A percentile compares a stretch with the other conserved stretches of the same genome.
Conservation (phyloP, 371 early-diverging fungal species). For the Coemansia sp. region DNA sequence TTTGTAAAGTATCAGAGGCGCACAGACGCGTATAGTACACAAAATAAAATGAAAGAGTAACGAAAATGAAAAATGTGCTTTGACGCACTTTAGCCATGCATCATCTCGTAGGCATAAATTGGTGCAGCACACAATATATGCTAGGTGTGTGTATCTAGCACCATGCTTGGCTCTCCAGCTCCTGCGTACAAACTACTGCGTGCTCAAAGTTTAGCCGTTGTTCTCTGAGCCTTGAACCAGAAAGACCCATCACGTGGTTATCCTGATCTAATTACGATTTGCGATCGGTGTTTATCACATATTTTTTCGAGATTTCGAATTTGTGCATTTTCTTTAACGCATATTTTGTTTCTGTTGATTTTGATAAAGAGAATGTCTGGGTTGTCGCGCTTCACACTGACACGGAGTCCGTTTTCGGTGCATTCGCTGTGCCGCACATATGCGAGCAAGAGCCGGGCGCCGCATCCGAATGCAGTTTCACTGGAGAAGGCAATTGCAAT, state of each 20-base stretch:
- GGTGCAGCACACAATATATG: constrained; percentile 1
- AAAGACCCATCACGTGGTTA: background rate
- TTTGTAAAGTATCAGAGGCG: background rate
- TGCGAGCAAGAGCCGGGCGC: constrained; percentile 21
- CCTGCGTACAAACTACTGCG: background rate
- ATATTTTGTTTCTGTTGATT: background rate
- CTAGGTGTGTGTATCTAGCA: background rate
- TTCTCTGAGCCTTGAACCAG: background rate
- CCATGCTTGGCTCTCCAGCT: too few relatives aligned
- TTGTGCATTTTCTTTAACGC: background rate
- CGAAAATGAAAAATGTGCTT: background rate
- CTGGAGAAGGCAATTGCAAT: constrained; percentile 41
- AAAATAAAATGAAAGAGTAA: background rate
- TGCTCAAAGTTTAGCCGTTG: constrained; percentile 1
- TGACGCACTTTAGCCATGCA: background rate
- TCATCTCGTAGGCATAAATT: constrained; percentile 5
- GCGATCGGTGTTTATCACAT: background rate
- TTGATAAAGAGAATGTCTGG: constrained; percentile 2
- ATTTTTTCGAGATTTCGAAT: background rate
- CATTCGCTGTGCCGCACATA: background rate
- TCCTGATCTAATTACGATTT: constrained; percentile 1
- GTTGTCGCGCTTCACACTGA: constrained; percentile 5
- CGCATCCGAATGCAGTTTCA: constrained; percentile 36
- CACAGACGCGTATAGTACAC: background rate
- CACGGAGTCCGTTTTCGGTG: background rate